Conservation (phyloP, 305 asterid species). For the Fraxinus sp. region DNA sequence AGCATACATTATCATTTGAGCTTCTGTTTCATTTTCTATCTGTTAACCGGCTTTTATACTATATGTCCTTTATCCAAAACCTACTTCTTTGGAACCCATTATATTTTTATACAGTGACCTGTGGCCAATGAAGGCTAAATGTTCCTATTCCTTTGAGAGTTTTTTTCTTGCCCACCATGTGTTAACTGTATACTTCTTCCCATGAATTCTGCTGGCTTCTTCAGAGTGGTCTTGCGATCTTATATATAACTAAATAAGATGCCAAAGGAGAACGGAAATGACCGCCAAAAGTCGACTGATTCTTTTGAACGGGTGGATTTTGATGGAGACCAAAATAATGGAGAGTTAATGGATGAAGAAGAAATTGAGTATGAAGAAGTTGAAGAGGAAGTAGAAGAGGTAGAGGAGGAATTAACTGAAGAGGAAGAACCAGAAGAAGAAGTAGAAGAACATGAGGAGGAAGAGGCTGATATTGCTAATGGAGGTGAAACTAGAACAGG, state of each 20-base stretch:
- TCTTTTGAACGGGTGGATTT: conserved; percentile 32
- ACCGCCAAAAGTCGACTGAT: conserved; percentile 23
- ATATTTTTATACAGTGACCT: not conserved
- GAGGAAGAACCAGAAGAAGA: conserved; percentile 39
- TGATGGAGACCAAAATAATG: conserved; percentile 41
- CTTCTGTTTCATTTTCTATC: conserved; percentile 13
- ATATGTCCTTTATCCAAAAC: not conserved
- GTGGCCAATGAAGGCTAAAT: not conserved
- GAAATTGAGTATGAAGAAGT: conserved; percentile 49
- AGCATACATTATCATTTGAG: conserved; percentile 7
- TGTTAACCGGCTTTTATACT: not conserved
- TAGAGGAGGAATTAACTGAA: conserved; percentile 37
- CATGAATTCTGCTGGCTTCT: conserved; percentile 42
- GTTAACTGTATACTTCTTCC: conserved; percentile 9
- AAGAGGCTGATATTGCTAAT: conserved; percentile 15
- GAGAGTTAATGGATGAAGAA: conserved; percentile 41
- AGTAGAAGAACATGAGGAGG: conserved; percentile 36
- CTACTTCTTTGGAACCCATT: not conserved
- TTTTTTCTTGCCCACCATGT: not conserved
- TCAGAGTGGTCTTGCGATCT: conserved; percentile 44
- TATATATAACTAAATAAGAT: conserved; percentile 40
- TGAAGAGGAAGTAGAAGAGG: conserved; percentile 46
- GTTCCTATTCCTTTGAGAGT: not conserved
- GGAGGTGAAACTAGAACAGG: conserved; percentile 19
- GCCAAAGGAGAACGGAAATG: conserved; percentile 49